Evolutionary conservation across 768 basidiomycete species (phyloP).

Genomic region (Tylopilus rubrobrunneus): DNA sequence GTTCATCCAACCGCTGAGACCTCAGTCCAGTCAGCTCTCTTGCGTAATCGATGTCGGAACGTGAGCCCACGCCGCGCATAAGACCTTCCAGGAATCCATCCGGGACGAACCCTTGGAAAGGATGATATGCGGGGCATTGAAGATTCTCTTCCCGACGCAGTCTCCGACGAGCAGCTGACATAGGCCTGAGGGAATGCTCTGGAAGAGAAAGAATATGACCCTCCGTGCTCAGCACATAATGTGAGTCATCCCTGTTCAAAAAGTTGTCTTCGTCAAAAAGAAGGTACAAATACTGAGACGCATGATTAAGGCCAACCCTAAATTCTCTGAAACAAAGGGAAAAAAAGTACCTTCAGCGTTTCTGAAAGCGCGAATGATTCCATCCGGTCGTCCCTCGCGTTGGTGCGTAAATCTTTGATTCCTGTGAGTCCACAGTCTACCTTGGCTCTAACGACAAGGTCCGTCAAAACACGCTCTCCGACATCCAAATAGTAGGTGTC

Average conservation of each 20-base stretch:
- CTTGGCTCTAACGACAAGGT: constrained; percentile 69
- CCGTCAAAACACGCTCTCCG: constrained; percentile 77
- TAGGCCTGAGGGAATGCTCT: constrained; percentile 46
- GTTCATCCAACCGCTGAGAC: constrained; percentile 47
- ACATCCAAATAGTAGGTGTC: constrained; percentile 93
- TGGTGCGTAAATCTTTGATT: constrained; percentile 73
- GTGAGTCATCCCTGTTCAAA: constrained; percentile 71
- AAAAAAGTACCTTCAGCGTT: constrained; percentile 73
- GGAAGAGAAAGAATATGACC: constrained; percentile 82
- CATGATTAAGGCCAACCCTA: not conserved
- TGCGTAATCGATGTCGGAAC: constrained; percentile 79
- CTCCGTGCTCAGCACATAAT: constrained; percentile 93
- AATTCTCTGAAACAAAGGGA: not conserved
- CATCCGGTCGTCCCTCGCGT: constrained; percentile 89
- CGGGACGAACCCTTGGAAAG: constrained; percentile 35
- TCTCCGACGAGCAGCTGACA: constrained; percentile 56
- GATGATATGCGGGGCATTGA: constrained; percentile 70
- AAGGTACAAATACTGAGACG: constrained; percentile 79
- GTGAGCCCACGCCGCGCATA: constrained; percentile 62
- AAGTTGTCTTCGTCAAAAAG: constrained; percentile 85
- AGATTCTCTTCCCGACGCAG: constrained; percentile 61
- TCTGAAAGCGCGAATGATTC: constrained; percentile 95
- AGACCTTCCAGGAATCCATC: constrained; percentile 43
- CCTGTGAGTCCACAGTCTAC: constrained; percentile 86
- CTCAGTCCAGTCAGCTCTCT: constrained; percentile 59